A percentile compares a stretch with the other conserved stretches of the same genome.
These are phyloP conservation scores for Flammula alnicola DNA, from an alignment of 1,284 basidiomycete species.

Conservation along the genomic window DNA sequence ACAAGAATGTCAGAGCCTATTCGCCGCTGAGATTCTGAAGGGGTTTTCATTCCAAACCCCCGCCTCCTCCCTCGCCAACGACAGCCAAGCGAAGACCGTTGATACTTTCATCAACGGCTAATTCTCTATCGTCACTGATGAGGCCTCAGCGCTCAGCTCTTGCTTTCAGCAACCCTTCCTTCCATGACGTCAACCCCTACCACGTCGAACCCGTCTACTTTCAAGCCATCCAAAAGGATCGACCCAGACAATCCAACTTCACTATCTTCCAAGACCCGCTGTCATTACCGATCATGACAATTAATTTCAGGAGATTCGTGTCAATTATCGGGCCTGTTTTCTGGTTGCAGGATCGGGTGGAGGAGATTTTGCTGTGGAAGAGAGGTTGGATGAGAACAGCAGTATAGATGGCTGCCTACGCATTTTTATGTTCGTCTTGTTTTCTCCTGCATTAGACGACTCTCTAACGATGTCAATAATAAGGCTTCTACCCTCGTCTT, in stretches of 20 bases:
- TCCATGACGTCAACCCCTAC: constrained; percentile 19
- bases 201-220: constrained; percentile 14
- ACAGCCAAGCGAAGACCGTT: constrained; percentile 24
- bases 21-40: constrained; percentile 48
- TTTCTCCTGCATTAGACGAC: constrained; percentile 3
- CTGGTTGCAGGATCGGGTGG: constrained; percentile 78
- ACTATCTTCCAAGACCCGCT: constrained; percentile 58
- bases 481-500: constrained; percentile 72
- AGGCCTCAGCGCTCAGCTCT: constrained; percentile 42
- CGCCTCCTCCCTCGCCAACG: constrained; percentile 32
- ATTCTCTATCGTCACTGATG: constrained; percentile 34
- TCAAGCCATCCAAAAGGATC: constrained; percentile 28
- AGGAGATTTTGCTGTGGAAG: constrained; percentile 77
- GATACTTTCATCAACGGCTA: constrained; percentile 26
- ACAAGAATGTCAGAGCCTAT: constrained; percentile 38
- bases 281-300: constrained; percentile 71
- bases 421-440: constrained; percentile 65
- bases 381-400: constrained; percentile 67
- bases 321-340: constrained; percentile 69
- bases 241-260: constrained; percentile 28
- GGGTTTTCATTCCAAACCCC: constrained; percentile 50
- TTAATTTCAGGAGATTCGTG: constrained; percentile 76
- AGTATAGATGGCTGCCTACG: constrained; percentile 70
- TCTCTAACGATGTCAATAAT: not conserved
- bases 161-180: constrained; percentile 36